Evolutionary conservation across 768 basidiomycete genomes (phyloP).

Genomic region (Suillus weaverae): DNA sequence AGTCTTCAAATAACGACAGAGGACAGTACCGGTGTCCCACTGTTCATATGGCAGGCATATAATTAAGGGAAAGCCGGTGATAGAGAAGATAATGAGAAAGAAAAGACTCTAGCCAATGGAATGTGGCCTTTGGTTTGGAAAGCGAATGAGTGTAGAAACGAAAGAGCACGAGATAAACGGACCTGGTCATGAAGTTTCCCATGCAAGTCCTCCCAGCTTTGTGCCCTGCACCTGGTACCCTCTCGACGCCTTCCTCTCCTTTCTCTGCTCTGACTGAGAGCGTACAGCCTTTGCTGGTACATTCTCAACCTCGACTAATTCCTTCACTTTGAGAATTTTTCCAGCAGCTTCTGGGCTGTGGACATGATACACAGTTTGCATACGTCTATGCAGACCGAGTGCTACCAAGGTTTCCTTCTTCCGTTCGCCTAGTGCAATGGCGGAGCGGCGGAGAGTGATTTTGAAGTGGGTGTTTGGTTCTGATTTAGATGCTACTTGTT

Average conservation of each 20-base stretch:
- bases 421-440: conserved; percentile 74
- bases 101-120: neutral
- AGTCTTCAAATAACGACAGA: neutral
- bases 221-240: conserved; percentile 62
- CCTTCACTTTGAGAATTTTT: conserved; percentile 85
- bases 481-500: neutral
- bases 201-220: conserved; percentile 24
- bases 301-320: conserved; percentile 86
- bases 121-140: neutral
- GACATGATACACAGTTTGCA: conserved; percentile 82
- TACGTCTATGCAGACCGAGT: conserved; percentile 79
- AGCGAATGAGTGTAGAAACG: neutral
- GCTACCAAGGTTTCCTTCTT: conserved; percentile 75
- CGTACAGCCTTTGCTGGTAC: conserved; percentile 67
- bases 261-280: conserved; percentile 68
- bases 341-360: conserved; percentile 77
- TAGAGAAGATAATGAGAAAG: neutral
- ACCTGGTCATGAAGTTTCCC: conserved; percentile 2
- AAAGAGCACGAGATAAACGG: too few species aligned
- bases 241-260: conserved; percentile 62
- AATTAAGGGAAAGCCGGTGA: neutral
- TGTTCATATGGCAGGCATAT: neutral
- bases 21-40: neutral
- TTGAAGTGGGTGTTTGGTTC: conserved; percentile 72
- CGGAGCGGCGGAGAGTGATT: conserved; percentile 86